A percentile compares a stretch with the other conserved stretches of the same genome.
phyloP scores from a whole-genome alignment of 139 green algal genomes.

The Deuterostichococcus epilithicus region DNA sequence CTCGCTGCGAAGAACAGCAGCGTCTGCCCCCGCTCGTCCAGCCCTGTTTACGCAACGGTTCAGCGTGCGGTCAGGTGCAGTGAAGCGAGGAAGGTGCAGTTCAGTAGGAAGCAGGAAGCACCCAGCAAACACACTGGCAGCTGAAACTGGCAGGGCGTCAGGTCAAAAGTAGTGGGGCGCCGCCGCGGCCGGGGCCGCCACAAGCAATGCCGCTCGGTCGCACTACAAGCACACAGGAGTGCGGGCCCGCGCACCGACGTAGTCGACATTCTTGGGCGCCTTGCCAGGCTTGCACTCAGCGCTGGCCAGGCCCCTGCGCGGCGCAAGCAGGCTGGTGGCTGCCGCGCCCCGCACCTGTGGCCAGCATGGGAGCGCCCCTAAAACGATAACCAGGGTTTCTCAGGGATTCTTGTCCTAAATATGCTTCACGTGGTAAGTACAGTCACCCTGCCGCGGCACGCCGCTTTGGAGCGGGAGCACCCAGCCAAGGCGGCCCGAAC shows the following conservation, averaged over 20 bases:
- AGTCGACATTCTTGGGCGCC: conserved; percentile 73
- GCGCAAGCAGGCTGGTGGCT: conserved; percentile 59
- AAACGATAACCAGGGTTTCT: too few species aligned
- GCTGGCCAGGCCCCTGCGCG: conserved; percentile 41
- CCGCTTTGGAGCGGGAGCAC: too few species aligned
- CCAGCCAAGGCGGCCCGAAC: too few species aligned
- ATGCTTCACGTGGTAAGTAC: too few species aligned
- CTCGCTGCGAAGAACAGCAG: conserved; percentile 67
- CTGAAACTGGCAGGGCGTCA: neutral
- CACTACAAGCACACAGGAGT: neutral
- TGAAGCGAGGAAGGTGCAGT: neutral
- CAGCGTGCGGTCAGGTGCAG: neutral
- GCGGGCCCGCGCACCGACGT: conserved; percentile 40
- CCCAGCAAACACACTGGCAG: neutral
- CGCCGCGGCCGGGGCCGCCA: neutral
- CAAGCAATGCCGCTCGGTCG: neutral
- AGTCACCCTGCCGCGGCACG: too few species aligned
- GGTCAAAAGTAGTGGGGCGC: neutral
- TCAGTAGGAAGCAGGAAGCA: neutral
- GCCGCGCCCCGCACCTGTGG: conserved; percentile 34
- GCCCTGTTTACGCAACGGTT: conserved; percentile 7
- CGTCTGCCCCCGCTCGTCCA: conserved; percentile 43
- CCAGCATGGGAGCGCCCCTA: too few species aligned
- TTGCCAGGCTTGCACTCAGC: conserved; percentile 76
- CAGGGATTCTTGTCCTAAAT: too few species aligned